These are phyloP conservation scores for Lablab purpureus DNA, from an alignment of 306 rosid species.

Conservation along the genomic window DNA sequence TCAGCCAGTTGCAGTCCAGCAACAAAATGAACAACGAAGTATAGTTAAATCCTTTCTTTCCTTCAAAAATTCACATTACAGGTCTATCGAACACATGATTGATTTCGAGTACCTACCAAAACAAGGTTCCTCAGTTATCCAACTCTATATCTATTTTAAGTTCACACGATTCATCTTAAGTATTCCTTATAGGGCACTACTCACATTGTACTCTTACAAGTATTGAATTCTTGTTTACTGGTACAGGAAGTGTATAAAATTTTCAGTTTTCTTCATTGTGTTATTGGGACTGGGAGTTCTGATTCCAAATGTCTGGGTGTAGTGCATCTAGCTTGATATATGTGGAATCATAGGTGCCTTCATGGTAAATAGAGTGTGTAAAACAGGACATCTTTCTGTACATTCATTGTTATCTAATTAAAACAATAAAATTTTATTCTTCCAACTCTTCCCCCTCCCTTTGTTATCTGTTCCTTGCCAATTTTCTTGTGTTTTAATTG, in stretches of 20 bases:
- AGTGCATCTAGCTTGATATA: conserved; percentile 36
- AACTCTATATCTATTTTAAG: conserved; percentile 43
- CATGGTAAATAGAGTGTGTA: conserved; percentile 39
- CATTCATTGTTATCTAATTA: conserved; percentile 47
- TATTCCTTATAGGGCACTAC: conserved; percentile 51
- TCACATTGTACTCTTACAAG: conserved; percentile 61
- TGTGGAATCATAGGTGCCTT: conserved; percentile 38
- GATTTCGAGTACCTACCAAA: conserved; percentile 38
- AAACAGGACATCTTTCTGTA: conserved; percentile 44
- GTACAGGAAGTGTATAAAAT: conserved; percentile 48
- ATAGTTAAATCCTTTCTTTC: conserved; percentile 33
- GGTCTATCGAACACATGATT: conserved; percentile 42
- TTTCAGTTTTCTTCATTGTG: conserved; percentile 45
- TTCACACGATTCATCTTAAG: conserved; percentile 41
- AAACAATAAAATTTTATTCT: conserved; percentile 45
- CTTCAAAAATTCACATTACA: conserved; percentile 41
- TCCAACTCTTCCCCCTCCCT: conserved; percentile 4
- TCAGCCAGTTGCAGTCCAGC: conserved; percentile 36
- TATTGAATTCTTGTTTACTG: conserved; percentile 53
- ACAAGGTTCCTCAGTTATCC: conserved; percentile 46
- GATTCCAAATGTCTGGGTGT: conserved; percentile 38
- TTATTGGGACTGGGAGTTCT: conserved; percentile 51
- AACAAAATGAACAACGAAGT: conserved; percentile 43
- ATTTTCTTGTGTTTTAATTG: conserved; percentile 13
- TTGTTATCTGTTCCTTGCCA: conserved; percentile 27